phyloP scores from a whole-genome alignment of 139 green algal species.

The Chloropicon primus region DNA sequence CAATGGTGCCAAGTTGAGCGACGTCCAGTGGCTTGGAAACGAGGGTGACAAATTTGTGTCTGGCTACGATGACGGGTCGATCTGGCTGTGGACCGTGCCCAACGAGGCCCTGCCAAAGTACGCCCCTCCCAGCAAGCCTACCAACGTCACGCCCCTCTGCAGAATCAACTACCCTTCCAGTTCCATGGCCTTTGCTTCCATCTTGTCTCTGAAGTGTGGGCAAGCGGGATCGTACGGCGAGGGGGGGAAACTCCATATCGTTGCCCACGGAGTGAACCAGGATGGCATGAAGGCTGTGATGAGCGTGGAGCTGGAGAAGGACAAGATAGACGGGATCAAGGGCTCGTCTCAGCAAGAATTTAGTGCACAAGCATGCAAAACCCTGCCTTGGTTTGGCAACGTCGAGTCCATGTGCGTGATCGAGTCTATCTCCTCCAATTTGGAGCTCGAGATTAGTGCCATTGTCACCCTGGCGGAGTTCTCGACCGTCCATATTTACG shows the following conservation, averaged over 20 bases:
- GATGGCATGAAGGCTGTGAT: background rate
- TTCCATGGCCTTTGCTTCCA: background rate
- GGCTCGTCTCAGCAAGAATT: background rate
- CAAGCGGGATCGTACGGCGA: background rate
- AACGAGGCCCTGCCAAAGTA: background rate
- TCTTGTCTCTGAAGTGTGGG: background rate
- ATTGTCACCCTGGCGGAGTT: background rate
- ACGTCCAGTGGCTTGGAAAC: background rate
- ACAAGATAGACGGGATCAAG: background rate
- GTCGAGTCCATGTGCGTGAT: background rate
- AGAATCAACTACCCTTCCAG: background rate
- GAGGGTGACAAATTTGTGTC: background rate
- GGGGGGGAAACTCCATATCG: background rate
- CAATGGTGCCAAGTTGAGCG: background rate
- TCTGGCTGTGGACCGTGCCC: background rate
- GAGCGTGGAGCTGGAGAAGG: background rate
- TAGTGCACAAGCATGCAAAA: background rate
- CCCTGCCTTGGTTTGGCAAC: background rate
- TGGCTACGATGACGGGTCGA: background rate
- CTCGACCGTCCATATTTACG: background rate
- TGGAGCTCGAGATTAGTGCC: background rate
- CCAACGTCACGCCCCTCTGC: background rate
- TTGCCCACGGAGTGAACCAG: background rate
- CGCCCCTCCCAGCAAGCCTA: background rate
- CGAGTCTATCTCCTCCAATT: background rate